Percentiles rank a stretch among this genome's conserved stretches.
Conservation (phyloP, 139 green algal genomes). For the Chlamydomonas sp. region DNA sequence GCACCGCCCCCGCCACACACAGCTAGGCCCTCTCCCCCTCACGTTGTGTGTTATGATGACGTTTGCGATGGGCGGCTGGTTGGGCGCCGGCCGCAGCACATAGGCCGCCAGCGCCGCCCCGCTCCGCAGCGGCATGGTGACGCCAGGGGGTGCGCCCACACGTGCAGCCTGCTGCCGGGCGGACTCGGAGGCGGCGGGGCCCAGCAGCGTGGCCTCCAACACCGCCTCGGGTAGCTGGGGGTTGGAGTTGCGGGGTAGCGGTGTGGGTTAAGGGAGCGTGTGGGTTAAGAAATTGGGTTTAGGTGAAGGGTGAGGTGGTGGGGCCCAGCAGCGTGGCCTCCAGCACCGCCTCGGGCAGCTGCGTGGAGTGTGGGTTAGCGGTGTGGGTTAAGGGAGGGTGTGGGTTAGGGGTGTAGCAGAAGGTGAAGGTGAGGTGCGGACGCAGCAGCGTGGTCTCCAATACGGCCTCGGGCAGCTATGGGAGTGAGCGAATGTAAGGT, state of each 20-base stretch:
- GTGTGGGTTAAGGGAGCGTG: neutral
- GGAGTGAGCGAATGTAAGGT: too few relatives aligned
- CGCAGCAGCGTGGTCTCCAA: neutral
- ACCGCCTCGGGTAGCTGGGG: slow-evolving; percentile 43
- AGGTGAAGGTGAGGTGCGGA: neutral
- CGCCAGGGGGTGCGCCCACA: slow-evolving; percentile 20
- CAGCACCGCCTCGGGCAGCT: slow-evolving; percentile 41
- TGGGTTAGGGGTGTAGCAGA: neutral
- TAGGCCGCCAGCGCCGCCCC: neutral
- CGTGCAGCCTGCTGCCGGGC: neutral
- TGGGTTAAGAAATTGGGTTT: neutral
- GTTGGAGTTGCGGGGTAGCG: neutral
- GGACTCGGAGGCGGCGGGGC: neutral
- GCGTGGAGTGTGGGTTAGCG: neutral
- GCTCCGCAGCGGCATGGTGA: neutral
- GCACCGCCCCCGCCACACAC: neutral
- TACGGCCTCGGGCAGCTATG: neutral
- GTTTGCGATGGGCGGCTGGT: neutral
- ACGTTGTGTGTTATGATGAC: slow-evolving; percentile 29
- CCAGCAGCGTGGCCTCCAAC: slow-evolving; percentile 37
- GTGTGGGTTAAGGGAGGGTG: neutral
- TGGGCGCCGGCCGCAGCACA: slow-evolving; percentile 4
- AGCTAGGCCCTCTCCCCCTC: neutral
- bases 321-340: slow-evolving; percentile 27
- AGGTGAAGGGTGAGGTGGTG: too few relatives aligned